Evolutionary conservation across 768 basidiomycete species (phyloP).

Genomic region (Russula virescens): DNA sequence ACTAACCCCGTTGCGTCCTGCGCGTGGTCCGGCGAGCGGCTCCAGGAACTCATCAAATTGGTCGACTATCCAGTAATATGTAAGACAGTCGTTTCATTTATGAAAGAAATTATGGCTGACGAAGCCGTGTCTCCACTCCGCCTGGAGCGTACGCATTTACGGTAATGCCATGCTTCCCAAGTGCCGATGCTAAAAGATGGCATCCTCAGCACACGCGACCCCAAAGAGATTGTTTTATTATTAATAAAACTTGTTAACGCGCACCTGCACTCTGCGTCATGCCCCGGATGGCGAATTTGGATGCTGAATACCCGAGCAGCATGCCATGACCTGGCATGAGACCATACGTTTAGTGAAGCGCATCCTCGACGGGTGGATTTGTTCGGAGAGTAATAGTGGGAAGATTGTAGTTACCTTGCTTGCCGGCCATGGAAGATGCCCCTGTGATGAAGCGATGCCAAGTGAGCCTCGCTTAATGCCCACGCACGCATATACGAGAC

Average conservation of each 20-base stretch:
- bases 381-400: no score
- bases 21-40: conserved; percentile 5
- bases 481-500: neutral
- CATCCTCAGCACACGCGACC: neutral
- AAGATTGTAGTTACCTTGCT: conserved; percentile 1
- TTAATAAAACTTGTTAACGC: neutral
- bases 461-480: neutral
- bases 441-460: neutral
- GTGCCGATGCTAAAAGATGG: conserved; percentile 16
- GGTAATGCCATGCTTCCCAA: conserved; percentile 24
- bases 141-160: conserved; percentile 28
- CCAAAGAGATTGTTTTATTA: neutral
- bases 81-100: neutral
- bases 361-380: neutral
- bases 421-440: conserved; percentile 17
- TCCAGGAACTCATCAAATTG: conserved; percentile 8
- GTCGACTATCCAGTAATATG: neutral
- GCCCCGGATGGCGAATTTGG: conserved; percentile 26
- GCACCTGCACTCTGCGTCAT: conserved; percentile 24
- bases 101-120: conserved; percentile 5
- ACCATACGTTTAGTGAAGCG: neutral
- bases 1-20: conserved; percentile 3
- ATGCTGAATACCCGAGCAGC: conserved; percentile 18
- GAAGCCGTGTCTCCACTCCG: conserved; percentile 17
- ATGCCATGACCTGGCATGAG: neutral